Evolutionary conservation across 176 grass and related monocot species (phyloP).

Genomic region (bread wheat (Triticum aestivum)): IWGSC_CS_RefSeq_v2.1 NC_057800.1:221267653-221268152

Average conservation of each 20-base stretch:
- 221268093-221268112: slow-evolving; percentile 77
- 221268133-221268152: slow-evolving; percentile 94
- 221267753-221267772: slow-evolving; percentile 57
- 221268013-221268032: slow-evolving; percentile 85
- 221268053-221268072: slow-evolving; percentile 75
- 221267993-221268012: slow-evolving; percentile 62
- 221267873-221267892: slow-evolving; percentile 90
- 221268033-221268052: slow-evolving; percentile 75
- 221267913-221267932: slow-evolving; percentile 98
- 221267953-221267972: slow-evolving; percentile 71
- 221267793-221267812: slow-evolving; percentile 77
- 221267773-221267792: slow-evolving; percentile 68
- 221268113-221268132: slow-evolving; percentile 88
- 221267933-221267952: slow-evolving; percentile 73
- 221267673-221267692: slow-evolving; percentile 98
- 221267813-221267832: slow-evolving; percentile 95
- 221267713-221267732: slow-evolving; percentile 69
- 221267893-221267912: slow-evolving; percentile 91
- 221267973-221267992: slow-evolving; percentile 67
- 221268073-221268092: slow-evolving; percentile 85
- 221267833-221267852: slow-evolving; percentile 80
- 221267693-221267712: slow-evolving; percentile 88
- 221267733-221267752: slow-evolving; percentile 66
- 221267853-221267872: slow-evolving; percentile 74
- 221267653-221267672: slow-evolving; percentile 96